Evolutionary conservation across 257 asterid species (phyloP).

Genomic region (Anisodus tanguticus): DNA sequence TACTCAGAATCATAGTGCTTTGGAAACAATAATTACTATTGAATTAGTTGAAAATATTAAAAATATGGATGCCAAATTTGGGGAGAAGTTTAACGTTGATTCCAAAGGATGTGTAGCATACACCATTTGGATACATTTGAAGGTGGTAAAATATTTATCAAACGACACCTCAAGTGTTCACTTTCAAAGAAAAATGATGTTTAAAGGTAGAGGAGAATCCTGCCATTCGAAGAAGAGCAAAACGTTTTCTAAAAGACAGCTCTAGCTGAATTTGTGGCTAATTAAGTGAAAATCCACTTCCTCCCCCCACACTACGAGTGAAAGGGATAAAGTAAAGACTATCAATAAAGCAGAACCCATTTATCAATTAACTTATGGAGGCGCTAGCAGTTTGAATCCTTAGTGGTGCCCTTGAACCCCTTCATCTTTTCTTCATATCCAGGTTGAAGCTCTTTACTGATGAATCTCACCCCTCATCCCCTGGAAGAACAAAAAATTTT

Average conservation of each 20-base stretch:
- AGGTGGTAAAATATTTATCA: too few species aligned
- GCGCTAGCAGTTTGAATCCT: background rate
- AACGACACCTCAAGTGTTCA: background rate
- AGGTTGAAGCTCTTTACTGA: background rate
- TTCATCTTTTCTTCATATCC: conserved; percentile 4
- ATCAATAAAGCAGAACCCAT: background rate
- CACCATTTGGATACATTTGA: too few species aligned
- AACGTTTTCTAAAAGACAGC: background rate
- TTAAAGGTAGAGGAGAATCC: background rate
- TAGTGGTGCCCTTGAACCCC: background rate
- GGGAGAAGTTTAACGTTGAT: too few species aligned
- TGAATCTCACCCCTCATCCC: background rate
- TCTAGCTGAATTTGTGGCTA: background rate
- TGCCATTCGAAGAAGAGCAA: background rate
- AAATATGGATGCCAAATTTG: too few species aligned
- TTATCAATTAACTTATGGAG: background rate
- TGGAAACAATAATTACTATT: too few species aligned
- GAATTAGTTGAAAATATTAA: too few species aligned
- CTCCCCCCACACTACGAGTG: background rate
- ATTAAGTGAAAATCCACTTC: conserved; percentile 7
- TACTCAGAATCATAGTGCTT: too few species aligned
- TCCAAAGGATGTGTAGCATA: too few species aligned
- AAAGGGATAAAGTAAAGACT: background rate
- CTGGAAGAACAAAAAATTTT: background rate
- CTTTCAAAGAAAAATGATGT: background rate